Conservation (phyloP, 2,329 filamentous ascomycete species). For the Didymella sp. region DNA sequence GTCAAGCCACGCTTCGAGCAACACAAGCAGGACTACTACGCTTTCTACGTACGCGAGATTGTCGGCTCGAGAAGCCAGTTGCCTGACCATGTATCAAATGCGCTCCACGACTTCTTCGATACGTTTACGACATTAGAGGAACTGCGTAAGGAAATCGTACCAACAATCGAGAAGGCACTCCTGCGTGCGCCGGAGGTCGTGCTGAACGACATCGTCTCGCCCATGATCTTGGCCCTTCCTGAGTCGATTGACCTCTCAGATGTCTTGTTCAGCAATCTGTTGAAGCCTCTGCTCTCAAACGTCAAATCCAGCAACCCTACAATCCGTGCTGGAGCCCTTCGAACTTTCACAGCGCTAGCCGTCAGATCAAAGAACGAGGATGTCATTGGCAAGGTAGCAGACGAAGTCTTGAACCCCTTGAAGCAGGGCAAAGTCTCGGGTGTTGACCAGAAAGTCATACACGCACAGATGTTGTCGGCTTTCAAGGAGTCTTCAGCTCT, state of each 20-base stretch:
- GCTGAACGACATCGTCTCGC: conserved; percentile 77
- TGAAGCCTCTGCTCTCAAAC: conserved; percentile 89
- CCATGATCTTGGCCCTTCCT: conserved; percentile 75
- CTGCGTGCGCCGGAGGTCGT: conserved; percentile 90
- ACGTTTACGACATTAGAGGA: conserved; percentile 77
- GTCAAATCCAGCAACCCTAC: conserved; percentile 85
- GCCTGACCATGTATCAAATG: conserved; percentile 73
- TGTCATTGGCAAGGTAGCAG: conserved; percentile 70
- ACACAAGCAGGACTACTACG: conserved; percentile 75
- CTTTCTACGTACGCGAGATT: conserved; percentile 86
- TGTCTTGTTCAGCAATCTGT: conserved; percentile 71
- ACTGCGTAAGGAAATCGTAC: conserved; percentile 75
- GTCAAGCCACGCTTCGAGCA: conserved; percentile 68
- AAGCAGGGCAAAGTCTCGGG: conserved; percentile 84
- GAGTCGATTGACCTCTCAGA: conserved; percentile 77
- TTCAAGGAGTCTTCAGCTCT: conserved; percentile 62
- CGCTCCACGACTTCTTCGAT: conserved; percentile 81
- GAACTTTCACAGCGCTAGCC: conserved; percentile 76
- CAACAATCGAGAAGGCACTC: conserved; percentile 85
- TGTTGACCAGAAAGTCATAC: conserved; percentile 81
- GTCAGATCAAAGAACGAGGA: conserved; percentile 65
- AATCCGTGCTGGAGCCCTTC: conserved; percentile 77
- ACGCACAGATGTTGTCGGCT: conserved; percentile 79
- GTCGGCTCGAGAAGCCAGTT: conserved; percentile 77
- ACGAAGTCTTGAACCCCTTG: conserved; percentile 79